phyloP scores from a whole-genome alignment of 805 yeast genomes.

The Dipodascopsis uninucleata region DNA sequence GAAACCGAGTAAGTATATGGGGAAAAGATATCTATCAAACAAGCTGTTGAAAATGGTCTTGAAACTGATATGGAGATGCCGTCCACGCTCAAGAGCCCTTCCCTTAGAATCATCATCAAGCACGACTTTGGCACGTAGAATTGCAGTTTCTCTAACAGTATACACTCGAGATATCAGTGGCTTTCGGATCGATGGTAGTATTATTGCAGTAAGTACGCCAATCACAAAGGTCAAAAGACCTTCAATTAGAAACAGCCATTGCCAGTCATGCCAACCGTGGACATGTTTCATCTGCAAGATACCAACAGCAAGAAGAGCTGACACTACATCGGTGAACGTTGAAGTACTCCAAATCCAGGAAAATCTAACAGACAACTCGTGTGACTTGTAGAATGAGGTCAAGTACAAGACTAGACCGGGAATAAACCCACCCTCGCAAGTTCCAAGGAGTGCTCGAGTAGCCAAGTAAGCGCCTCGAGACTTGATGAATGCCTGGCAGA shows the following conservation, averaged over 20 bases:
- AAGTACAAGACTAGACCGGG: slow-evolving; percentile 63
- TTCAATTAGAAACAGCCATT: slow-evolving; percentile 60
- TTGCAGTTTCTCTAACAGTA: slow-evolving; percentile 21
- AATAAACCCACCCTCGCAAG: slow-evolving; percentile 65
- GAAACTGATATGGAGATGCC: slow-evolving; percentile 7
- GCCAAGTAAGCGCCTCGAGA: slow-evolving; percentile 40
- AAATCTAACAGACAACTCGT: slow-evolving; percentile 56
- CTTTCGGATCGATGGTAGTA: slow-evolving; percentile 41
- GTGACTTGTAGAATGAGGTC: slow-evolving; percentile 59
- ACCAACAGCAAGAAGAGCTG: slow-evolving; percentile 55
- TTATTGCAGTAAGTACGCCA: slow-evolving; percentile 44
- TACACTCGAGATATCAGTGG: slow-evolving; percentile 18
- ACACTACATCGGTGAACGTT: slow-evolving; percentile 45
- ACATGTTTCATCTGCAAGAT: slow-evolving; percentile 43
- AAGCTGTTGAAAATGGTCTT: slow-evolving; percentile 11
- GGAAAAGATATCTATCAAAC: slow-evolving; percentile 20
- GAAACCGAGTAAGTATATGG: slow-evolving; percentile 22
- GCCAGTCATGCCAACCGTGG: slow-evolving; percentile 49
- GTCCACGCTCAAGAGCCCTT: slow-evolving; percentile 15
- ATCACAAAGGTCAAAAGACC: slow-evolving; percentile 51
- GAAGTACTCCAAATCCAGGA: slow-evolving; percentile 59
- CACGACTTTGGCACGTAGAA: slow-evolving; percentile 23
- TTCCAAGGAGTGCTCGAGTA: slow-evolving; percentile 52
- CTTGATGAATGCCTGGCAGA: slow-evolving; percentile 46
- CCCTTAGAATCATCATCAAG: slow-evolving; percentile 21